A percentile compares a stretch with the other conserved stretches of the same genome.
These are phyloP conservation scores for Porodaedalea pini DNA, from an alignment of 1,284 basidiomycete genomes.

Conservation along the genomic window DNA sequence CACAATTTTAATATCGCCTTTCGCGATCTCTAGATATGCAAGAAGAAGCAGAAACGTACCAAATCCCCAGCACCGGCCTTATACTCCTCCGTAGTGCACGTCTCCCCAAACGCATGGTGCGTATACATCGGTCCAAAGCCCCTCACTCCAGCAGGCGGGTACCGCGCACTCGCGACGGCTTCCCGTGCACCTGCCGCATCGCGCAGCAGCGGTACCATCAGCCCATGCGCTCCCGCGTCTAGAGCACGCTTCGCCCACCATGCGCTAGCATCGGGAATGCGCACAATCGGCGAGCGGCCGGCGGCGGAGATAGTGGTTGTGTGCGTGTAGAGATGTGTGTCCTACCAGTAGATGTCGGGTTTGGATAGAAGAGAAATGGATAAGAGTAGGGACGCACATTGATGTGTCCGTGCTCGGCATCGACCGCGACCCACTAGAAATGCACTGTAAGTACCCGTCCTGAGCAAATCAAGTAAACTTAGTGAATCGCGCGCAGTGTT, in stretches of 20 bases:
- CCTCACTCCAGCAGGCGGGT: slow-evolving; percentile 30
- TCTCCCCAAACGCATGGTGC: slow-evolving; percentile 30
- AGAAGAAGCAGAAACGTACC: not conserved
- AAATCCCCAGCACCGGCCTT: slow-evolving; percentile 28
- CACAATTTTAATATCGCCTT: not conserved
- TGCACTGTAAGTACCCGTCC: not conserved
- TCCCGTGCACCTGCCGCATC: slow-evolving; percentile 28
- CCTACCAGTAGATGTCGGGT: not conserved
- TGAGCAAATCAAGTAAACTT: no score
- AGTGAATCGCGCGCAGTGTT: no score
- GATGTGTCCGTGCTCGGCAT: slow-evolving; percentile 20
- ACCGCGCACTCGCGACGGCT: slow-evolving; percentile 28
- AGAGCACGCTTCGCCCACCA: slow-evolving; percentile 25
- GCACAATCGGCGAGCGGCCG: slow-evolving; percentile 20
- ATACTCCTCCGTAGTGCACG: slow-evolving; percentile 24
- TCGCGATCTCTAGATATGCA: no score
- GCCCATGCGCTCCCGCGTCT: slow-evolving; percentile 32
- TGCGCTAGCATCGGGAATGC: slow-evolving; percentile 16
- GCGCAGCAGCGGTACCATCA: slow-evolving; percentile 33
- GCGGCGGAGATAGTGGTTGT: slow-evolving; percentile 16
- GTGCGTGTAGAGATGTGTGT: slow-evolving; percentile 18
- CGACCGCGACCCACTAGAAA: slow-evolving; percentile 19
- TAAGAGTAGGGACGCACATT: slow-evolving; percentile 11
- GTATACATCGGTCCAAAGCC: slow-evolving; percentile 36
- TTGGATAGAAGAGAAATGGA: not conserved